Percentiles rank a stretch among this genome's conserved stretches.
phyloP scores from a whole-genome alignment of 2,329 filamentous ascomycete species.

The Cytospora schulzeri region DNA sequence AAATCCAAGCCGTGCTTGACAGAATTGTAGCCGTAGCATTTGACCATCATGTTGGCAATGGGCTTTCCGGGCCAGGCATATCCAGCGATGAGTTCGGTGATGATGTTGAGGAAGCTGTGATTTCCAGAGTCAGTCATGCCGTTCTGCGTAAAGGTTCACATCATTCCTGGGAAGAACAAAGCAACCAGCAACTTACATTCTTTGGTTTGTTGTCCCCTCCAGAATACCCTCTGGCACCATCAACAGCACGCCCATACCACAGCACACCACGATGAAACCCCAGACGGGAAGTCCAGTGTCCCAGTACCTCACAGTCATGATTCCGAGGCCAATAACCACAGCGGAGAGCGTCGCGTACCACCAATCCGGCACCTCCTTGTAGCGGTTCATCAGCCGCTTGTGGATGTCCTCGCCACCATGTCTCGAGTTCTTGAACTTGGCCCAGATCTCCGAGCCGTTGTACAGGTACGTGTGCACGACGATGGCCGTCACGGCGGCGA shows the following conservation, averaged over 20 bases:
- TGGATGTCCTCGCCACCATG: constrained; percentile 41
- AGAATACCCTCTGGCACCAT: constrained; percentile 32
- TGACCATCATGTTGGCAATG: constrained; percentile 39
- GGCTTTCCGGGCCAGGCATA: constrained; percentile 38
- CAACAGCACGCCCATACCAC: constrained; percentile 32
- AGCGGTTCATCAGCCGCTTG: constrained; percentile 40
- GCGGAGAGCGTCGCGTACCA: constrained; percentile 42
- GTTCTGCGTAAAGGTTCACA: no score
- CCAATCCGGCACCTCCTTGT: constrained; percentile 43
- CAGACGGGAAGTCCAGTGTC: constrained; percentile 36
- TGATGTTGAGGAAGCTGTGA: constrained; percentile 36
- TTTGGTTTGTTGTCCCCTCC: constrained; percentile 36
- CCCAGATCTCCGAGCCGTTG: constrained; percentile 39
- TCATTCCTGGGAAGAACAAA: no score
- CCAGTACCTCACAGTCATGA: constrained; percentile 34
- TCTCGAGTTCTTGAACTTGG: constrained; percentile 36
- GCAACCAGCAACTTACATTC: constrained; percentile 23
- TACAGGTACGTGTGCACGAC: constrained; percentile 39
- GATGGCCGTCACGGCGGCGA: constrained; percentile 39
- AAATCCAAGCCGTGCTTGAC: constrained; percentile 40
- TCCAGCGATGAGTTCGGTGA: constrained; percentile 38
- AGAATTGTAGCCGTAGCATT: constrained; percentile 38
- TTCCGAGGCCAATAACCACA: constrained; percentile 38
- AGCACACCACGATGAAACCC: constrained; percentile 35
- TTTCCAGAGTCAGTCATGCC: not conserved